phyloP scores from a whole-genome alignment of 495 filamentous ascomycete genomes.

The Aspergillus biplanus region DNA sequence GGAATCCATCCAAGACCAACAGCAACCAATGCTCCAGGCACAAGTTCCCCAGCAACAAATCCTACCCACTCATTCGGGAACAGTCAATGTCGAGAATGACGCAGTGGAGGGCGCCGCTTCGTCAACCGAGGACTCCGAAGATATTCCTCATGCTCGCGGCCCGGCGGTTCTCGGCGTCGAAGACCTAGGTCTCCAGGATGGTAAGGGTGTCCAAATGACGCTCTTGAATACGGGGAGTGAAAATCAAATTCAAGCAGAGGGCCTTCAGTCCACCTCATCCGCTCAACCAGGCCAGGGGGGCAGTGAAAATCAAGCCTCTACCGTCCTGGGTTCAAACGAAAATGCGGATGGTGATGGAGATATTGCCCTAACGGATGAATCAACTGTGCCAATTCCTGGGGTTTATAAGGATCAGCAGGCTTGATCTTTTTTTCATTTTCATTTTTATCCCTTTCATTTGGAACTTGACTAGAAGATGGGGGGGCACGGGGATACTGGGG shows the following conservation, averaged over 20 bases:
- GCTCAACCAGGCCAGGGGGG: not conserved
- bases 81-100: slow-evolving; percentile 36
- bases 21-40: slow-evolving; percentile 26
- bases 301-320: not conserved
- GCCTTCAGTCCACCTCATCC: not conserved
- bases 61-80: slow-evolving; percentile 26
- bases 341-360: slow-evolving; percentile 47
- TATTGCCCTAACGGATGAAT: slow-evolving; percentile 42
- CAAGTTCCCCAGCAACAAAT: slow-evolving; percentile 7
- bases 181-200: slow-evolving; percentile 81
- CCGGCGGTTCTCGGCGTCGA: slow-evolving; percentile 82
- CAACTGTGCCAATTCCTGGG: slow-evolving; percentile 7
- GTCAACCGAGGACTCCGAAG: slow-evolving; percentile 45
- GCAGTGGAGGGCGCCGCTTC: slow-evolving; percentile 24
- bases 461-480: not conserved
- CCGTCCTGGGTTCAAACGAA: not conserved
- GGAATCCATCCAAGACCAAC: slow-evolving; percentile 27
- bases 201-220: slow-evolving; percentile 49
- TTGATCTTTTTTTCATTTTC: not conserved
- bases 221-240: slow-evolving; percentile 29
- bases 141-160: slow-evolving; percentile 78
- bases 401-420: slow-evolving; percentile 9
- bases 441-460: not conserved
- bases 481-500: not conserved
- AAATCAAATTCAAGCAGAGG: slow-evolving; percentile 17